Percentiles rank a stretch among this genome's conserved stretches.
Conservation (phyloP, 2,329 filamentous ascomycete genomes). For the Conoideocrella luteorostrata region DNA sequence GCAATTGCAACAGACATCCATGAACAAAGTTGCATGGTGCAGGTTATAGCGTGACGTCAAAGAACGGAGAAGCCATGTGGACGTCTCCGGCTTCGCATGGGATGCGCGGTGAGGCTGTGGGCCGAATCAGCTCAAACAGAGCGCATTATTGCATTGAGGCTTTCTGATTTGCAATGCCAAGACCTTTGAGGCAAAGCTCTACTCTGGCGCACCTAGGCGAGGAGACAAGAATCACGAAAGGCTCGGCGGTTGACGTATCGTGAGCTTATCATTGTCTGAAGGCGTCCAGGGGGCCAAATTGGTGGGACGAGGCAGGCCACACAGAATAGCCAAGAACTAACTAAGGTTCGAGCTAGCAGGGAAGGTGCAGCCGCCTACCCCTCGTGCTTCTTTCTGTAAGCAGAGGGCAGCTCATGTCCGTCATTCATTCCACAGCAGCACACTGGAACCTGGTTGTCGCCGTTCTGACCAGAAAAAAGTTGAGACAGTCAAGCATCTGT, state of each 20-base stretch:
- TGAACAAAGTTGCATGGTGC: not conserved
- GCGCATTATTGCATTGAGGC: not conserved
- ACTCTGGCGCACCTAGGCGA: too few species aligned
- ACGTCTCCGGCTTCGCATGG: not conserved
- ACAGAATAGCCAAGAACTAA: not conserved
- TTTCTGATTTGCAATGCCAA: conserved; percentile 2
- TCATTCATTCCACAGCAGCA: too few species aligned
- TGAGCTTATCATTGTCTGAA: too few species aligned
- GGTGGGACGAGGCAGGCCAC: not conserved
- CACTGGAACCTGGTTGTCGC: too few species aligned
- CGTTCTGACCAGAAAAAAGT: too few species aligned
- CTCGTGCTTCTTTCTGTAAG: too few species aligned
- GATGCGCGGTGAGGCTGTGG: conserved; percentile 1
- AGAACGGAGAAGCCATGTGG: not conserved
- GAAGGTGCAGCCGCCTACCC: not conserved
- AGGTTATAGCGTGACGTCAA: conserved; percentile 4
- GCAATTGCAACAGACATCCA: not conserved
- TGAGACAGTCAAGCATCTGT: too few species aligned
- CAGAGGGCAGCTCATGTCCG: too few species aligned
- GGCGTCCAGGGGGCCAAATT: too few species aligned
- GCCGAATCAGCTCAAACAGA: not conserved
- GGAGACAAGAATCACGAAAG: too few species aligned
- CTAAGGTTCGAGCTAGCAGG: conserved; percentile 2
- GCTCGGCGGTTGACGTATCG: too few species aligned
- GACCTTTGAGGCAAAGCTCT: not conserved